Evolutionary conservation across 2,329 filamentous ascomycete species (phyloP), one percentile per base, ranked within the genome.

Genomic region (Fusarium sp.): DNA sequence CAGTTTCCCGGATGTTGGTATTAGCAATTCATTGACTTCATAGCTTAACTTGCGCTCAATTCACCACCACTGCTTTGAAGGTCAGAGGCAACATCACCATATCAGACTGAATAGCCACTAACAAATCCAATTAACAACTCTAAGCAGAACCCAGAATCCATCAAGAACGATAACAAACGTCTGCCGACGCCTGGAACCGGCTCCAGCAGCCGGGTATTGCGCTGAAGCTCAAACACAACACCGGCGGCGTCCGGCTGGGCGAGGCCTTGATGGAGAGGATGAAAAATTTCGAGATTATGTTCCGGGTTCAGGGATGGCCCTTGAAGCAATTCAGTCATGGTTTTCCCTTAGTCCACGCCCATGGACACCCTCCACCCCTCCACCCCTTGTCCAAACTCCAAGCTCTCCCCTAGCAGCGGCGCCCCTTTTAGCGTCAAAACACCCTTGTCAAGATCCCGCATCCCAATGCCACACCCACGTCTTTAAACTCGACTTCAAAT

Each of bases 391-490:
- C 66, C 58, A 67, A 73, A 69, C 72, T 69, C 50, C 60, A 60
- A 73, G 70, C 63, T 73, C 59, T 59, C 37, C 27, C 66, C 64
- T 71, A 73, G 74, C 67, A 60, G 67, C 68, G 75, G 73, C 73
- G 75, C 55, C 64, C 61, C 62, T 76, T 64, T 77, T 76, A 77
- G 75, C 75, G 75, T 69, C 59, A 38, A 42, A 62, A 66, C 45
- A 77, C 75, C 75, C 75, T 76, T 76, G 75, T 77, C 72, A 37
- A 72, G 71, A 75, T 76, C 75, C 73, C 75, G 75, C 74, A 56
- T 73, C 72, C 44, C 68, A 76, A 76, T 76, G 75, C 71, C 75
- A 76, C 75, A 76, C 75, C 74, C 73, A 76, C 64, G 65, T 75
- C 66, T 67, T 64, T 74, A 76, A 76, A 74, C 60, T 76, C 60